Evolutionary conservation across 345 rosid species (phyloP).

Genomic region (Dovyalis caffra): DNA sequence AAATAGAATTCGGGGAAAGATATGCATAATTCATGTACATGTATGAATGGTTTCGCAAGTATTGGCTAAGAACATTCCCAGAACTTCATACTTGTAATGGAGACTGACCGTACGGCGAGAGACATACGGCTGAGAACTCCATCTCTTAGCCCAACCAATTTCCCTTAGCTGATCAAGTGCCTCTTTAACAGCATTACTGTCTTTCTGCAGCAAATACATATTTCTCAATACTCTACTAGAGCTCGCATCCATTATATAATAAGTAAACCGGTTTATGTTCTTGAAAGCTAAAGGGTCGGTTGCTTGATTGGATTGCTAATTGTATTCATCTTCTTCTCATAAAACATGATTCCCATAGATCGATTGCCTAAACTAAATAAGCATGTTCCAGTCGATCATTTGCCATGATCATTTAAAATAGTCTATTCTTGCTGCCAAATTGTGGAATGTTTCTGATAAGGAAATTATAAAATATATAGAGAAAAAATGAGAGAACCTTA

Average conservation of each 20-base stretch:
- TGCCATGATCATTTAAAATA: not conserved
- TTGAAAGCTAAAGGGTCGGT: not conserved
- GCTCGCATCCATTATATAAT: not conserved
- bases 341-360: too few species aligned
- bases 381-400: not conserved
- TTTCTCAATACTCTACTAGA: not conserved
- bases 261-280: not conserved
- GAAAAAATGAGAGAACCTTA: constrained; percentile 36
- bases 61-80: constrained; percentile 16
- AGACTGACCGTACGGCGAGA: constrained; percentile 92
- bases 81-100: constrained; percentile 24
- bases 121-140: constrained; percentile 93
- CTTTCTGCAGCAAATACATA: constrained; percentile 52
- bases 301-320: not conserved
- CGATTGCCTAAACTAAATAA: not conserved
- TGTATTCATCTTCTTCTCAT: not conserved
- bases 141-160: constrained; percentile 87
- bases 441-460: not conserved
- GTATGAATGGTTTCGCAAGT: constrained; percentile 12
- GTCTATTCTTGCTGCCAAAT: not conserved
- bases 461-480: not conserved
- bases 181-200: constrained; percentile 75
- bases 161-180: constrained; percentile 67
- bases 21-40: constrained; percentile 11
- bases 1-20: not conserved